Conservation (phyloP, 768 basidiomycete genomes). For the Mycena olivaceomarginata region DNA sequence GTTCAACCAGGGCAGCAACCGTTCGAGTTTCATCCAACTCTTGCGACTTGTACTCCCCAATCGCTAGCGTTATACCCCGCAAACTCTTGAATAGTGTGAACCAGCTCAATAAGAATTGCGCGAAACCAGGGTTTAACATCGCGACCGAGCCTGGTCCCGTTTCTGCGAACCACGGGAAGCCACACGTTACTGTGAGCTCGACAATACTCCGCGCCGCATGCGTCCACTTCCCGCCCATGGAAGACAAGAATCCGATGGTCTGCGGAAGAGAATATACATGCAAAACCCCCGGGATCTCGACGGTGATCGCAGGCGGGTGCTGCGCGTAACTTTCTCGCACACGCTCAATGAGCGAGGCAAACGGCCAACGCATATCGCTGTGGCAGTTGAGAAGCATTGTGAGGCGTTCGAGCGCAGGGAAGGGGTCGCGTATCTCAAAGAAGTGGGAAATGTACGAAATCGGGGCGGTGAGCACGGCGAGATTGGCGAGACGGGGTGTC, state of each 20-base stretch:
- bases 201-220: constrained; percentile 20
- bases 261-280: neutral
- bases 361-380: neutral
- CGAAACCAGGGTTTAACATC: neutral
- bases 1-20: too few relatives aligned
- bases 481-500: neutral
- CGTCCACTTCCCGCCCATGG: constrained; percentile 19
- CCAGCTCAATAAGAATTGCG: constrained; percentile 8
- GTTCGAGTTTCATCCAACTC: too few relatives aligned
- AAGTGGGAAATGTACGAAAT: constrained; percentile 8
- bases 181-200: neutral
- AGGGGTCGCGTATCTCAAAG: neutral
- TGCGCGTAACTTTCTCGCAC: neutral
- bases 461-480: neutral
- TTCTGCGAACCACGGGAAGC: neutral
- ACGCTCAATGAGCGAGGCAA: constrained; percentile 18
- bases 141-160: neutral
- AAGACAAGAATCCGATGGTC: neutral
- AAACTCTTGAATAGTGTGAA: constrained; percentile 1
- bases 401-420: neutral
- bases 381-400: neutral
- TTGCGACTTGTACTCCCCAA: neutral
- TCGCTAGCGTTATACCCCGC: neutral
- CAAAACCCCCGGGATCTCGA: neutral
- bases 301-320: neutral